Evolutionary conservation across 176 grass and related monocot genomes (phyloP).

Genomic region (Tillandsia leiboldiana): DNA sequence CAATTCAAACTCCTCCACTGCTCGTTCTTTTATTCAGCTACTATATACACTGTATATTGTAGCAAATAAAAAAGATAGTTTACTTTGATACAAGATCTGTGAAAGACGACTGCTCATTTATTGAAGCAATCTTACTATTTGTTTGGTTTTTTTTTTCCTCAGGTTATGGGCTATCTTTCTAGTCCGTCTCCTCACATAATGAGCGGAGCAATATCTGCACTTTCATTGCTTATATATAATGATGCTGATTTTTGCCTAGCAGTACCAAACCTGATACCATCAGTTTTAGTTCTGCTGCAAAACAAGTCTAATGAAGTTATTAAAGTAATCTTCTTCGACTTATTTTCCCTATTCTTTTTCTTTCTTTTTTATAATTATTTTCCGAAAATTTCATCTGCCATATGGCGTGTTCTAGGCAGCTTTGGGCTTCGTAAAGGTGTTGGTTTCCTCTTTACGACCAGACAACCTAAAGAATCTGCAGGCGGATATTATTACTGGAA

Average conservation of each 20-base stretch:
- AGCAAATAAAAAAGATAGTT: background rate
- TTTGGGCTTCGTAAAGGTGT: constrained; percentile 91
- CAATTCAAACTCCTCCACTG: background rate
- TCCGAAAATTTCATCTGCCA: constrained; percentile 17
- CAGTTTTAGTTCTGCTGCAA: constrained; percentile 72
- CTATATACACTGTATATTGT: background rate
- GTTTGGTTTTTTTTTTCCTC: constrained; percentile 18
- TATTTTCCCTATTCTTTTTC: constrained; percentile 10
- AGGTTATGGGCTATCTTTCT: constrained; percentile 99
- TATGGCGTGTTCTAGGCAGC: constrained; percentile 48
- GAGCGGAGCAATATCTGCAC: constrained; percentile 80
- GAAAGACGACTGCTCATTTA: background rate
- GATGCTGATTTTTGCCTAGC: constrained; percentile 79
- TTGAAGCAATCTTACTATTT: background rate
- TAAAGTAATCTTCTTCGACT: constrained; percentile 42
- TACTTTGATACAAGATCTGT: background rate
- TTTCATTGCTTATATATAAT: constrained; percentile 96
- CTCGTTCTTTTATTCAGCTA: background rate
- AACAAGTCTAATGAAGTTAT: constrained; percentile 83
- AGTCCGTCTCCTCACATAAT: constrained; percentile 78
- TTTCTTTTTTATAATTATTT: constrained; percentile 11
- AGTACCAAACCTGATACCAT: constrained; percentile 87
- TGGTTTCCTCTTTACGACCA: constrained; percentile 72
- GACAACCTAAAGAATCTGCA: constrained; percentile 57
- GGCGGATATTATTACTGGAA: constrained; percentile 59